Evolutionary conservation across 257 asterid genomes (phyloP), one percentile per base, ranked within the genome.

Genomic region (Henckelia pumila): DNA sequence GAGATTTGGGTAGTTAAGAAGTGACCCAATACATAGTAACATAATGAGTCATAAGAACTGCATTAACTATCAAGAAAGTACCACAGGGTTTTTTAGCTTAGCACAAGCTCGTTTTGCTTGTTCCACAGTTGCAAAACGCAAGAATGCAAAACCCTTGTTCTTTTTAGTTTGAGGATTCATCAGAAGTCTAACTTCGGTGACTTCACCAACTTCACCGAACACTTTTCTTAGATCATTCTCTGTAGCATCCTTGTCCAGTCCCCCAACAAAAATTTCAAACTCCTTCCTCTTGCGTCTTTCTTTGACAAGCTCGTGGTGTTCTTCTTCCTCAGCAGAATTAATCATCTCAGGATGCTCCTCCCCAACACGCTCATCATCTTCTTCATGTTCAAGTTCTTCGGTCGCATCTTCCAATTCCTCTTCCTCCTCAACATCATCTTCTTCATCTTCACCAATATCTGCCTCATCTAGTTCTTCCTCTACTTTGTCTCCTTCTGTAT

Each of bases 281-380:
- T 94, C 99, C 79, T 94, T 94, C 62, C 99, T 76, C 81, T 94
- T 94, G 73, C 92, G 93, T 67, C 99, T 87, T 82, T 94, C 98
- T 64, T 85, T 84, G 75, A 86, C 74, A 64, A 88, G 73, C 69
- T 90, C 85, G 16, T 89, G 96, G 76, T 91, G 98, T 68, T 93
- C 97, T 56, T 84, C 95, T 62, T 91, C 96, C 72, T 94, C 99
- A 2, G 84, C 90, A 79, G 85, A 83, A 74, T 86, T 87, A 78
- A 63, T 80, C 84, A 87, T 76, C 64, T 81, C 87, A 66, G 78
- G 64, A 60, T 75, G 90, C 78, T 64, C 88, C 83, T 82, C 87
- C 63, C 67, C 74, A n/a, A 14, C 84, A 56, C 23, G 95, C 71
- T 71, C 86, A 13, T 77, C 83, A 28, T 78, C 88, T 55, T 94